A percentile compares a stretch with the other conserved stretches of the same genome.
phyloP scores from a whole-genome alignment of 2,329 filamentous ascomycete genomes.

The Ceratocystis cacaofunesta region DNA sequence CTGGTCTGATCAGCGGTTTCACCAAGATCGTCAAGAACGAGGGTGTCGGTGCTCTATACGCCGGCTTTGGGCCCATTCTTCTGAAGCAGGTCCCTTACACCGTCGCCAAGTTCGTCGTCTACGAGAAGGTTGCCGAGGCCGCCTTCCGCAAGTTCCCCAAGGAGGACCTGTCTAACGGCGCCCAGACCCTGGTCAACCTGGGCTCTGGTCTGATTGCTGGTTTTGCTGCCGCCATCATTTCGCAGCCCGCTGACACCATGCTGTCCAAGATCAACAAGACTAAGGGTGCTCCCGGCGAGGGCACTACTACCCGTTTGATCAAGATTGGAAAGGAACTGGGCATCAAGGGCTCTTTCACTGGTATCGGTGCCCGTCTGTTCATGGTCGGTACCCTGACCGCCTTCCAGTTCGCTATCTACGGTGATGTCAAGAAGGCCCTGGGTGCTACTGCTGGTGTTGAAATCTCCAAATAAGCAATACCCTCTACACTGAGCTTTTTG shows the following conservation, averaged over 20 bases:
- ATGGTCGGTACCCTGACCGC: slow-evolving; percentile 58
- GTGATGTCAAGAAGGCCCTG: slow-evolving; percentile 53
- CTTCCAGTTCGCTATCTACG: slow-evolving; percentile 83
- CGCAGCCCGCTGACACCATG: slow-evolving; percentile 87
- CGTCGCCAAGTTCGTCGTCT: slow-evolving; percentile 91
- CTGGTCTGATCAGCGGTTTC: slow-evolving; percentile 64
- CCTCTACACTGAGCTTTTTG: not conserved
- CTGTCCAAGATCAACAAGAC: slow-evolving; percentile 95
- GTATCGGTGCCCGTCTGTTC: slow-evolving; percentile 58
- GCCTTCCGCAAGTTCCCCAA: slow-evolving; percentile 59
- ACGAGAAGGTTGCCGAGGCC: slow-evolving; percentile 70
- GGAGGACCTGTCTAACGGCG: slow-evolving; percentile 47
- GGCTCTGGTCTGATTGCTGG: slow-evolving; percentile 32
- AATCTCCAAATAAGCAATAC: slow-evolving; percentile 35
- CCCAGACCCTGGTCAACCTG: slow-evolving; percentile 72
- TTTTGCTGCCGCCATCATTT: slow-evolving; percentile 74
- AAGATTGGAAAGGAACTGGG: slow-evolving; percentile 84
- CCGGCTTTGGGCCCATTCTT: slow-evolving; percentile 74
- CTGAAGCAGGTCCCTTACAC: slow-evolving; percentile 86
- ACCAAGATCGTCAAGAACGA: slow-evolving; percentile 69
- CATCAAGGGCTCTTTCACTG: slow-evolving; percentile 59
- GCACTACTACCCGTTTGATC: slow-evolving; percentile 63
- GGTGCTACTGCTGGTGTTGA: slow-evolving; percentile 65
- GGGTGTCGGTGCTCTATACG: slow-evolving; percentile 77
- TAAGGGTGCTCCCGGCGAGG: slow-evolving; percentile 72